Evolutionary conservation across 805 yeast genomes (phyloP).

Genomic region (Candida wancherniae): DNA sequence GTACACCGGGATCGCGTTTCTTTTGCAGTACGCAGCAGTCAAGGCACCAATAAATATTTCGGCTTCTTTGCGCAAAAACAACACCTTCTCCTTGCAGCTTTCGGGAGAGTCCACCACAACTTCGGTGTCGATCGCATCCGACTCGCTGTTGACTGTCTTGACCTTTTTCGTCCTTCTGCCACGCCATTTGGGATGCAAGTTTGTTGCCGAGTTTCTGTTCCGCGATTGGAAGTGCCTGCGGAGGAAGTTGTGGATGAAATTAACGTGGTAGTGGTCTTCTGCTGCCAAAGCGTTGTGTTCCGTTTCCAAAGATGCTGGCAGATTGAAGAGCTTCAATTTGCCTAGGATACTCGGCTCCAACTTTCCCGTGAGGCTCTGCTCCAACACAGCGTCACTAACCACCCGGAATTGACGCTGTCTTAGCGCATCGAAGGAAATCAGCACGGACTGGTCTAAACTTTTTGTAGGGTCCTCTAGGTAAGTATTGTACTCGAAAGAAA

Average conservation of each 20-base stretch:
- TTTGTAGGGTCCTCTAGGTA: slow-evolving; percentile 31
- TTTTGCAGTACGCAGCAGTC: slow-evolving; percentile 20
- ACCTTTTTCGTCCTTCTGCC: slow-evolving; percentile 1
- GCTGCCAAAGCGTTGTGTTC: slow-evolving; percentile 12
- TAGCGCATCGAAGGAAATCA: slow-evolving; percentile 27
- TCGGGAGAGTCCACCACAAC: slow-evolving; percentile 2
- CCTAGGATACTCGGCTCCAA: slow-evolving; percentile 14
- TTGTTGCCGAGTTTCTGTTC: slow-evolving; percentile 27
- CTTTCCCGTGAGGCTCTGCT: slow-evolving; percentile 26
- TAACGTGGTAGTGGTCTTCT: slow-evolving; percentile 29
- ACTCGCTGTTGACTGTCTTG: slow-evolving; percentile 1
- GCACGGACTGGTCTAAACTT: slow-evolving; percentile 19
- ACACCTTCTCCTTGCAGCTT: slow-evolving; percentile 1
- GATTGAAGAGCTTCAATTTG: slow-evolving; percentile 24
- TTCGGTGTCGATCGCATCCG: slow-evolving; percentile 4
- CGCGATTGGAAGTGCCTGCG: slow-evolving; percentile 29
- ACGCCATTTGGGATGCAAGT: slow-evolving; percentile 5
- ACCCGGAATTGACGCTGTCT: slow-evolving; percentile 20
- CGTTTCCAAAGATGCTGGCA: slow-evolving; percentile 12
- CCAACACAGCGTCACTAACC: slow-evolving; percentile 20
- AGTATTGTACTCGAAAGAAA: slow-evolving; percentile 32
- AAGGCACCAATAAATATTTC: slow-evolving; percentile 23
- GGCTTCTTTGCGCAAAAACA: slow-evolving; percentile 25
- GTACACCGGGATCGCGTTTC: slow-evolving; percentile 16
- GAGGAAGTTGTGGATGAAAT: slow-evolving; percentile 28